Conservation (phyloP, 208 protist species). For the Wallacemonas sp. region DNA sequence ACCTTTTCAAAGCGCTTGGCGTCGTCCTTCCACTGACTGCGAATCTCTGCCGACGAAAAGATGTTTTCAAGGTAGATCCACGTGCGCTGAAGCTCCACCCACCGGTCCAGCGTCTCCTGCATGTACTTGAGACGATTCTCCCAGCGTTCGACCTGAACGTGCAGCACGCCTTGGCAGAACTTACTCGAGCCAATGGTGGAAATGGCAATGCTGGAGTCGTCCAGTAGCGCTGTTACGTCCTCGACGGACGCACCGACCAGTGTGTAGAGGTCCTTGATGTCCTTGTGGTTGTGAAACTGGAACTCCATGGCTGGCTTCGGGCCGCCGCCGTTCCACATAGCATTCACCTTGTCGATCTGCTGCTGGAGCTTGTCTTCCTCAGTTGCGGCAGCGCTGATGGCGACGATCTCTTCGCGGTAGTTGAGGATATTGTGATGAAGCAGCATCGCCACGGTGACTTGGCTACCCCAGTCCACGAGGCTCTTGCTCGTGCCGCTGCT, state of each 20-base stretch:
- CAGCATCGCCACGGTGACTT: constrained; percentile 90
- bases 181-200: constrained; percentile 93
- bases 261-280: constrained; percentile 91
- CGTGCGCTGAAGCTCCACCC: constrained; percentile 94
- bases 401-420: constrained; percentile 87
- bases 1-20: constrained; percentile 94
- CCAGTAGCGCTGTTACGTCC: constrained; percentile 92
- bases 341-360: constrained; percentile 95
- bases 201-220: constrained; percentile 90
- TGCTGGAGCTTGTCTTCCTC: constrained; percentile 97
- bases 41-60: constrained; percentile 95
- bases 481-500: constrained; percentile 50
- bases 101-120: constrained; percentile 92
- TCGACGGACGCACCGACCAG: constrained; percentile 90
- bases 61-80: constrained; percentile 98
- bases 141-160: constrained; percentile 94
- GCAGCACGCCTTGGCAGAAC: constrained; percentile 91
- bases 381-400: constrained; percentile 92
- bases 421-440: constrained; percentile 84
- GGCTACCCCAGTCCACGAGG: constrained; percentile 70
- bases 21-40: constrained; percentile 96
- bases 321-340: constrained; percentile 89
- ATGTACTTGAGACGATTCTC: constrained; percentile 93
- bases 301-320: constrained; percentile 93
- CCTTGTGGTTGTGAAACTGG: constrained; percentile 93